Evolutionary conservation across 805 yeast species (phyloP).

Genomic region (Jamesozyma lodderae): DNA sequence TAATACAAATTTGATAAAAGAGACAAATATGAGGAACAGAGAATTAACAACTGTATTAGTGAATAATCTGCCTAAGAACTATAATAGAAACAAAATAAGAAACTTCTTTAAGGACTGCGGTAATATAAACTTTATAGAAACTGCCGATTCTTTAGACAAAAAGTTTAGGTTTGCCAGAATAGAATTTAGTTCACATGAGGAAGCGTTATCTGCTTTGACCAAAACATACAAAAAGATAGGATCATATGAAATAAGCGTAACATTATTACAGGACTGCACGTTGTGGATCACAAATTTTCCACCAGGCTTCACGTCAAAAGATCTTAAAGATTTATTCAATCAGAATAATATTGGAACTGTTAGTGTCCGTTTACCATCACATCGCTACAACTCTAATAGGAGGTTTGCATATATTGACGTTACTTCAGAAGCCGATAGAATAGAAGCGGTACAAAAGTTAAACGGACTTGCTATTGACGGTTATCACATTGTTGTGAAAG

Average conservation of each 20-base stretch:
- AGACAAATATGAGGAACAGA: too few relatives aligned
- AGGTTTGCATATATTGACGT: constrained; percentile 71
- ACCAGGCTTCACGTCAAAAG: constrained; percentile 36
- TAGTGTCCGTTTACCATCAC: constrained; percentile 56
- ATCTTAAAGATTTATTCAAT: constrained; percentile 35
- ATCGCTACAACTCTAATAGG: constrained; percentile 44
- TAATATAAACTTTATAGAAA: constrained; percentile 32
- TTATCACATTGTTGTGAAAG: constrained; percentile 43
- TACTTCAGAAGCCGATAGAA: constrained; percentile 35
- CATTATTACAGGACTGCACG: constrained; percentile 39
- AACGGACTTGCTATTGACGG: constrained; percentile 34
- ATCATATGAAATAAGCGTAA: constrained; percentile 37
- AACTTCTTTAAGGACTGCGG: constrained; percentile 58
- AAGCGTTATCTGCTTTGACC: constrained; percentile 51
- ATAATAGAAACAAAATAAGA: constrained; percentile 33
- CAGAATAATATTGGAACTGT: constrained; percentile 33
- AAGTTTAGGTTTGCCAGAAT: constrained; percentile 38
- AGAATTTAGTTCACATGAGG: constrained; percentile 44
- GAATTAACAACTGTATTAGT: constrained; percentile 55
- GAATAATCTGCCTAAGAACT: constrained; percentile 35
- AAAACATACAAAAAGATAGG: constrained; percentile 43
- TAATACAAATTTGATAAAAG: constrained; percentile 6
- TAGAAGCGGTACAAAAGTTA: constrained; percentile 33
- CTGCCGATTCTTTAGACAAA: constrained; percentile 15
- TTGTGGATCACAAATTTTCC: constrained; percentile 74